Base-by-base conservation (phyloP, 2,329 filamentous ascomycete genomes). In the Talaromyces sp. region DNA sequence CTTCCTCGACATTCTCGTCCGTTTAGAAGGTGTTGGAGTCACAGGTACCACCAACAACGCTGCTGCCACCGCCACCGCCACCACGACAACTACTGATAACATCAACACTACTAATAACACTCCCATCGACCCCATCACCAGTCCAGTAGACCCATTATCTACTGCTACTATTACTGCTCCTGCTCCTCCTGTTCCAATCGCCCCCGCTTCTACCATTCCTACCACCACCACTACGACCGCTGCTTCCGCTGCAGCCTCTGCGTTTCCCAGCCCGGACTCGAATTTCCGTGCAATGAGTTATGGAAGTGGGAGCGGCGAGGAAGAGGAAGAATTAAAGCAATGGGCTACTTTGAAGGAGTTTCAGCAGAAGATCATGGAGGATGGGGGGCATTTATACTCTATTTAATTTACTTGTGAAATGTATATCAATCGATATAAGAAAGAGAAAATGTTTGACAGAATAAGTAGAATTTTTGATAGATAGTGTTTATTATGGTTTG, bases 341-440 rank as follows among this genome's bases (percentile, higher is more conserved):
- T 96, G 91, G 91, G 88, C 89, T 0, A 90, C 89, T 70, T 74
- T 96, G 64, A 82, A 89, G 61, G 88, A 93, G 57, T 89, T 90
- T 65, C 91, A 95, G 74, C 74, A 87, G 63, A 85, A 87, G 60
- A 90, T 92, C 69, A 83, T 86, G 9, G 83, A 86, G 58, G 82
- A 82, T 38, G 88, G 86, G 1, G 88, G 85, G 24, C 29, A 71
- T 31, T 54, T 73, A 27, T 69, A 67, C 27, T 68, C 73, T 43
- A 59, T 35, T 4, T 62, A 32, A 51, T 50, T 46, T 56, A 41
- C 53, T 17, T 41, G 27, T 29, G 7, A 43, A n/a, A 43, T 43
- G 19, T 21, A 46, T 46, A 56, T 38, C 9, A 38, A n/a, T 38
- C 35, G 12, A 38, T 17, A 38, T 38, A 38, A 8, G 17, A n/a